phyloP scores from a whole-genome alignment of 192 early-diverging fungal species.

The Umbelopsis vinacea region DNA sequence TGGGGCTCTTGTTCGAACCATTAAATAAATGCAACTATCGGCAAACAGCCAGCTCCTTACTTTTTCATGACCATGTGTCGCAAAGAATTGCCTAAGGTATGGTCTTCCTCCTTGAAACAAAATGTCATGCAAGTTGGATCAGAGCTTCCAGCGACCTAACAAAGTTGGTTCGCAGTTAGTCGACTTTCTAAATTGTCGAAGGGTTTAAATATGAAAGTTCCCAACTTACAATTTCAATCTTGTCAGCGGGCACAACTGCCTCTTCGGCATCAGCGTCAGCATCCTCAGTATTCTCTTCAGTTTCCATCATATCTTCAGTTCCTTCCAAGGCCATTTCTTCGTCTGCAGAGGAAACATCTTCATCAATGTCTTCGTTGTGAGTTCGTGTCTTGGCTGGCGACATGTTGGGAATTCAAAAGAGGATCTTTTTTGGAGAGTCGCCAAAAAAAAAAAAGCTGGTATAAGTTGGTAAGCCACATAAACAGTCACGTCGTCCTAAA shows the following conservation, averaged over 20 bases:
- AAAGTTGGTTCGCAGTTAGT: background rate
- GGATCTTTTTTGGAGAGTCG: background rate
- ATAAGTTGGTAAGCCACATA: background rate
- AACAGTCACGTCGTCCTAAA: slow-evolving; percentile 2
- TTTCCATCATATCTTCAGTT: slow-evolving; percentile 4
- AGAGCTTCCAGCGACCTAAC: slow-evolving; percentile 50
- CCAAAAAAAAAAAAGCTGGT: background rate
- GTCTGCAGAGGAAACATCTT: slow-evolving; percentile 19
- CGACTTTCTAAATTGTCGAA: background rate
- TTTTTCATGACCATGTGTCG: slow-evolving; percentile 96
- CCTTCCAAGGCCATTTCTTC: slow-evolving; percentile 14
- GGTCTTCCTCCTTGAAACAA: slow-evolving; percentile 90
- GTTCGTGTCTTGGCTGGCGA: slow-evolving; percentile 15
- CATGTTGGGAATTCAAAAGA: background rate
- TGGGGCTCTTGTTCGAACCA: background rate
- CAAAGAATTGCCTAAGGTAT: slow-evolving; percentile 94
- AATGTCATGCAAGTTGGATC: slow-evolving; percentile 88
- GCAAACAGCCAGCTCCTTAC: slow-evolving; percentile 48
- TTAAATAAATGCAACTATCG: background rate
- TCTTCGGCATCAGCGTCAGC: slow-evolving; percentile 41
- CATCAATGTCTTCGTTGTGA: slow-evolving; percentile 41
- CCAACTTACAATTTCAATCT: slow-evolving; percentile 53
- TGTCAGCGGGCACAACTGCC: slow-evolving; percentile 40
- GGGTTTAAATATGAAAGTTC: background rate
- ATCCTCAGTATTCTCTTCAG: slow-evolving; percentile 1